These are phyloP conservation scores for Boletus subparvulus DNA, from an alignment of 768 basidiomycete species.

Conservation along the genomic window DNA sequence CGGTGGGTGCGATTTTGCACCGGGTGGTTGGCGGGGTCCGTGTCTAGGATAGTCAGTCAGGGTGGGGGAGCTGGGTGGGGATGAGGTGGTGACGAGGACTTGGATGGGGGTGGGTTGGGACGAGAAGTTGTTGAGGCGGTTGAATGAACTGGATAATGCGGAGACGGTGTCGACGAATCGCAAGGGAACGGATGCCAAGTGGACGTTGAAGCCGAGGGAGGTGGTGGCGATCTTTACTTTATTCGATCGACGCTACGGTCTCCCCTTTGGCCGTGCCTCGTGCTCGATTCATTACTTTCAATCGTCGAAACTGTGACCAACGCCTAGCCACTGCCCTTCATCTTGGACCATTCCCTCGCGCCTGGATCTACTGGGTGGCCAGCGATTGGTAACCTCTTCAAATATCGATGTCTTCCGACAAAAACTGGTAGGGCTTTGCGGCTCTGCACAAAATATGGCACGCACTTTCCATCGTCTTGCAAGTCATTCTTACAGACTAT, in stretches of 20 bases:
- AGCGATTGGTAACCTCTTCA: constrained; percentile 52
- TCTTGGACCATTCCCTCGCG: not conserved
- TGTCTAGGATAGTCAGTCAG: constrained; percentile 25
- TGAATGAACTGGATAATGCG: constrained; percentile 71
- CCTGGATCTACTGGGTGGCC: constrained; percentile 32
- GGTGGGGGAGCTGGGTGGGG: constrained; percentile 32
- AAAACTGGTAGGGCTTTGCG: constrained; percentile 53
- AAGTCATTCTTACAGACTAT: not conserved
- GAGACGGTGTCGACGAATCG: constrained; percentile 72
- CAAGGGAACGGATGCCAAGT: constrained; percentile 75
- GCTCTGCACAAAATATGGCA: constrained; percentile 55
- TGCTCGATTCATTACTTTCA: no score
- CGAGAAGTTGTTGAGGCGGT: constrained; percentile 52
- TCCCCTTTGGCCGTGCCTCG: no score
- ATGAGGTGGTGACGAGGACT: not conserved
- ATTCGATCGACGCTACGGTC: no score
- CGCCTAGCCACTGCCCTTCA: no score
- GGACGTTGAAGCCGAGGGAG: constrained; percentile 48
- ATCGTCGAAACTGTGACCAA: no score
- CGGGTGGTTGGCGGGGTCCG: constrained; percentile 47
- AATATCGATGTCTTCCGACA: constrained; percentile 51
- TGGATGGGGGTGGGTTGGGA: constrained; percentile 38
- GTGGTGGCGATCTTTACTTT: constrained; percentile 33
- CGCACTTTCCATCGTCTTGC: constrained; percentile 3
- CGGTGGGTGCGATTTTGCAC: constrained; percentile 79